Evolutionary conservation across 306 rosid genomes (phyloP).

Genomic region (Quercus dentata): DNA sequence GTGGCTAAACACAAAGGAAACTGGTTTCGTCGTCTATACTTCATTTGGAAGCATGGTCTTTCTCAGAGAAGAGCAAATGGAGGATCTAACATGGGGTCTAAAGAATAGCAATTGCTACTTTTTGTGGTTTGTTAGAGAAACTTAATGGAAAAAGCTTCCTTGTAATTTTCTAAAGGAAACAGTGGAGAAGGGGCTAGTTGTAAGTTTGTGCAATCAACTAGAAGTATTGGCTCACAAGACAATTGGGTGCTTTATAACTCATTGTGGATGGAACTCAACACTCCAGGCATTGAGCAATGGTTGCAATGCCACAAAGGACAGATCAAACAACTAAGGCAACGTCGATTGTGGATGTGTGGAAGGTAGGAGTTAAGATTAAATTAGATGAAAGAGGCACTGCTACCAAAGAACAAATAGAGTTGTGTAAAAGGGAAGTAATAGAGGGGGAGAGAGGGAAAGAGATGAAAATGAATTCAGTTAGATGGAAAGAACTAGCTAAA

Average conservation of each 20-base stretch:
- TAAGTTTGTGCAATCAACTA: slow-evolving; percentile 2
- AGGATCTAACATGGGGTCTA: background rate
- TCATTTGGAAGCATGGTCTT: background rate
- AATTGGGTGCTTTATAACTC: background rate
- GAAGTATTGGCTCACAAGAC: slow-evolving; percentile 1
- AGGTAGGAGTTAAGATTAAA: slow-evolving; percentile 2
- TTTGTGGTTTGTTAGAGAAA: slow-evolving; percentile 7
- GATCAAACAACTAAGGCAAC: slow-evolving; percentile 5
- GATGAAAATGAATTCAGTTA: background rate
- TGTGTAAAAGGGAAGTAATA: slow-evolving; percentile 3
- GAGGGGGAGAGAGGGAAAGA: slow-evolving; percentile 7
- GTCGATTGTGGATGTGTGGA: slow-evolving; percentile 7
- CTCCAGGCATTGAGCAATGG: slow-evolving; percentile 3
- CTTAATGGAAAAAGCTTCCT: background rate
- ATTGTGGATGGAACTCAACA: slow-evolving; percentile 7
- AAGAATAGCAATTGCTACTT: background rate
- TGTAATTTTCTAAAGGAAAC: background rate
- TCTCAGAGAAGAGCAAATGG: slow-evolving; percentile 8
- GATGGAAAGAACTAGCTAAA: slow-evolving; percentile 1
- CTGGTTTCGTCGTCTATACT: background rate
- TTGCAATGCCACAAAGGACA: slow-evolving; percentile 5
- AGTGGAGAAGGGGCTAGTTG: background rate
- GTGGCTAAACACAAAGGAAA: slow-evolving; percentile 9
- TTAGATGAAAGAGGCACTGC: background rate
- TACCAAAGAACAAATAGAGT: background rate